Percentiles rank a stretch among this genome's conserved stretches.
Conservation (phyloP, 1,284 basidiomycete species). For the Cutaneotrichosporon cyanovorans region DNA sequence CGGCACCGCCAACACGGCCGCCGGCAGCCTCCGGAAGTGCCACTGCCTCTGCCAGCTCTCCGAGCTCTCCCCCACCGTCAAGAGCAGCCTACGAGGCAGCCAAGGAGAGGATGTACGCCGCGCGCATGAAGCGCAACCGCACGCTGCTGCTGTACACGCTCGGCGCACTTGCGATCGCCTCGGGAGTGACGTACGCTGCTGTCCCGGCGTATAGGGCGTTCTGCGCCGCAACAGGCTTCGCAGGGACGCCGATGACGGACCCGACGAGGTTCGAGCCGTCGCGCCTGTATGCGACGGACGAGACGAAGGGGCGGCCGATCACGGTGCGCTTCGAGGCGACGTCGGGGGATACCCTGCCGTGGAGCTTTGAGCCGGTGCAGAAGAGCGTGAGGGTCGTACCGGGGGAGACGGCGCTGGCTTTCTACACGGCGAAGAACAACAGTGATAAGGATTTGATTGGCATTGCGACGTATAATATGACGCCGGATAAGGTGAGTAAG, state of each 20-base stretch:
- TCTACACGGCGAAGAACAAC: conserved; percentile 89
- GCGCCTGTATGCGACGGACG: conserved; percentile 66
- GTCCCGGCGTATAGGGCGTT: conserved; percentile 97
- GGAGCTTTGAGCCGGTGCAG: conserved; percentile 88
- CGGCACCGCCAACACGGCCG: not conserved
- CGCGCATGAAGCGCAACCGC: conserved; percentile 28
- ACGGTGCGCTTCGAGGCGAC: conserved; percentile 96
- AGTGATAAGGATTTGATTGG: conserved; percentile 86
- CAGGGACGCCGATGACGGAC: conserved; percentile 85
- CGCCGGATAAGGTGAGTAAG: conserved; percentile 43
- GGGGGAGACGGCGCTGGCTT: conserved; percentile 92
- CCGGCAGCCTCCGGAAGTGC: not conserved
- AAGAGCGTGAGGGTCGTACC: conserved; percentile 84
- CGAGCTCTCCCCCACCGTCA: not conserved
- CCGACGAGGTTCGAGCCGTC: conserved; percentile 71
- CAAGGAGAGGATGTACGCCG: conserved; percentile 21
- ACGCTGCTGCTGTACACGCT: conserved; percentile 34
- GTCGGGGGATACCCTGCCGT: conserved; percentile 77
- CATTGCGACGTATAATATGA: conserved; percentile 97
- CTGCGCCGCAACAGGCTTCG: conserved; percentile 94
- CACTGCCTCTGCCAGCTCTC: not conserved
- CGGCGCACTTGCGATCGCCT: conserved; percentile 60
- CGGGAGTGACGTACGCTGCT: conserved; percentile 88
- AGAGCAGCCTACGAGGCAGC: not conserved
- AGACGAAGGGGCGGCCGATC: conserved; percentile 59